Evolutionary conservation across 306 rosid genomes (phyloP), one percentile per base, ranked within the genome.

Genomic region (Fragaria vesca): DNA sequence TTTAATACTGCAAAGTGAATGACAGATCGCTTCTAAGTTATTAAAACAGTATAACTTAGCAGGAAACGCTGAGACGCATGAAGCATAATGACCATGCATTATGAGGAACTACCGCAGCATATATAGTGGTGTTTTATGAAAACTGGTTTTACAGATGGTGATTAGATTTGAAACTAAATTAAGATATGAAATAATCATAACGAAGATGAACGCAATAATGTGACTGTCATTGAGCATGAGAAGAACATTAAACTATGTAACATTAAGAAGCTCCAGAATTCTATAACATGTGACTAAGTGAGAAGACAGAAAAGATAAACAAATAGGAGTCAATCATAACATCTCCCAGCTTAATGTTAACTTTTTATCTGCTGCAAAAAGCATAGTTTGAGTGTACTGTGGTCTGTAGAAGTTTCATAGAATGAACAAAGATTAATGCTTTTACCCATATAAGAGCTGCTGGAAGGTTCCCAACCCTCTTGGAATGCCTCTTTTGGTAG

Each of bases 401-500:
- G 51, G 34, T 30, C 34, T 30, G 34, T 30, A 2, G 51, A 47
- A 46, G 16, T 57, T 18, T 52, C 34, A 46, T 6, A 65, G 20
- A 8, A 45, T 7, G 18, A 42, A 79, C 12, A 21, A 12, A 47
- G 15, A 12, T 63, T 18, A 8, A 51, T 2, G 0, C 13, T 20
- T 17, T 60, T 87, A 92, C 98, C 89, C 77, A 94, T 87, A 69
- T 77, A 89, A 4, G 97, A 92, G 62, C 77, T 63, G 1, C 26
- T 6, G 2, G 86, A 68, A 70, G 93, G 97, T 55, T 86, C 82
- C 93, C 91, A 94, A 36, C 69, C 83, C 66, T 87, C 86, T 28
- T 11, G 9, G 73, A 94, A 85, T n/a, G 98, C 97, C 8, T 89
- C 90, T 2, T 46, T 52, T 18, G 97, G 94, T 45, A 94, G 74